Conservation (phyloP, 345 rosid genomes). For the Nasturtium officinale region DNA sequence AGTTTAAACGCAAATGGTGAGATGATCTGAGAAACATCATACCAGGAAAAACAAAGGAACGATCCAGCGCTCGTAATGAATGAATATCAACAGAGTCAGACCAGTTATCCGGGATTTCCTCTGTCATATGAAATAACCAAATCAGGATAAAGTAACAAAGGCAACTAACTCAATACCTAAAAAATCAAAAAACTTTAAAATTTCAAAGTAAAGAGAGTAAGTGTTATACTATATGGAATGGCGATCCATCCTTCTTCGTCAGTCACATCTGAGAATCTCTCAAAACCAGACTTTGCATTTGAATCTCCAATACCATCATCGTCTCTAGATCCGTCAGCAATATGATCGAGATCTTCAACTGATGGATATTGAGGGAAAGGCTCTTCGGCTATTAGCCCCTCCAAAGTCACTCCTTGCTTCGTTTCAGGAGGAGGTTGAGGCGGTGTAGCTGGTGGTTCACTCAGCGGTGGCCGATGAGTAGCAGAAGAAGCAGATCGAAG, state of each 20-base stretch:
- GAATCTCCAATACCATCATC: constrained; percentile 44
- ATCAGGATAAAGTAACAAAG: constrained; percentile 3
- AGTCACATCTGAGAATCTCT: constrained; percentile 70
- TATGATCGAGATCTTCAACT: constrained; percentile 48
- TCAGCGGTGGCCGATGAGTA: constrained; percentile 52
- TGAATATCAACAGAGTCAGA: constrained; percentile 58
- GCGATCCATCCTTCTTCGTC: constrained; percentile 93
- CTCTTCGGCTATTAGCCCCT: constrained; percentile 73
- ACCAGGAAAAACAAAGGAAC: constrained; percentile 95
- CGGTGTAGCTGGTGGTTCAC: constrained; percentile 50
- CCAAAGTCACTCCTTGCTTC: constrained; percentile 56
- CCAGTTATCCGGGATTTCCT: constrained; percentile 75
- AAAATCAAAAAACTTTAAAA: not conserved
- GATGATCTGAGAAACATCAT: constrained; percentile 20
- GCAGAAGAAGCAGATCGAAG: constrained; percentile 60
- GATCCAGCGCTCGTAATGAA: constrained; percentile 69
- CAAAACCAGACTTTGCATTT: constrained; percentile 41
- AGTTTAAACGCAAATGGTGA: constrained; percentile 1
- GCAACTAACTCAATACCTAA: not conserved
- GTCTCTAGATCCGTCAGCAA: constrained; percentile 43
- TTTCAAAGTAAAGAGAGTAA: not conserved
- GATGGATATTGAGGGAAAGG: constrained; percentile 54
- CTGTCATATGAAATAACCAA: constrained; percentile 46
- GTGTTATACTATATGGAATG: constrained; percentile 72
- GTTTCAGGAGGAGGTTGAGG: constrained; percentile 38